Conservation (phyloP, 2,329 filamentous ascomycete genomes). For the Fusarium robinianum region DNA sequence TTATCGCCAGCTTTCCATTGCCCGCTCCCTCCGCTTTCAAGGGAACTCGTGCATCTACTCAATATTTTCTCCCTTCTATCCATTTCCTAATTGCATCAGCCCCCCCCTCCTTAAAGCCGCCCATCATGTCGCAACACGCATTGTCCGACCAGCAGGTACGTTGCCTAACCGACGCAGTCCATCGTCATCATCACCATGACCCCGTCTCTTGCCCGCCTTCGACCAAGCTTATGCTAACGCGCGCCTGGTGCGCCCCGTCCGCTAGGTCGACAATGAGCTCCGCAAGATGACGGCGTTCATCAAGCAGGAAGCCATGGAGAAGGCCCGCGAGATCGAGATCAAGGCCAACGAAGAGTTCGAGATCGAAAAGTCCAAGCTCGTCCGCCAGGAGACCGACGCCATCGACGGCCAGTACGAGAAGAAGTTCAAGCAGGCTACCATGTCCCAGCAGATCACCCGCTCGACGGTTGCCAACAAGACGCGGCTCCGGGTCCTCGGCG, state of each 20-base stretch:
- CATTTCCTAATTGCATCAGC: conserved; percentile 19
- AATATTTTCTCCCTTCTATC: conserved; percentile 4
- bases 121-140: conserved; percentile 93
- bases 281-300: conserved; percentile 99
- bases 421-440: conserved; percentile 98
- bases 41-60: conserved; percentile 4
- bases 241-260: conserved; percentile 18
- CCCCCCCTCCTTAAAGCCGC: conserved; percentile 26
- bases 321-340: conserved; percentile 95
- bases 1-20: conserved; percentile 29
- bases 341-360: conserved; percentile 99
- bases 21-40: conserved; percentile 9
- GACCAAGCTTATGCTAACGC: conserved; percentile 23
- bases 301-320: conserved; percentile 96
- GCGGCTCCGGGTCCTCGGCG: conserved; percentile 82
- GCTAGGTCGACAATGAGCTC: conserved; percentile 96
- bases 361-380: conserved; percentile 98
- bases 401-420: conserved; percentile 96
- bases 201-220: conserved; percentile 10
- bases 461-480: conserved; percentile 97
- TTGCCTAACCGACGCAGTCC: conserved; percentile 25
- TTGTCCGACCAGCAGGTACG: conserved; percentile 96
- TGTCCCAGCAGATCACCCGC: conserved; percentile 98
- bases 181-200: conserved; percentile 22
- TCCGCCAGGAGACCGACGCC: conserved; percentile 88